phyloP scores from a whole-genome alignment of 352 stramenopile genomes.

The Phytopythium boreale region DNA sequence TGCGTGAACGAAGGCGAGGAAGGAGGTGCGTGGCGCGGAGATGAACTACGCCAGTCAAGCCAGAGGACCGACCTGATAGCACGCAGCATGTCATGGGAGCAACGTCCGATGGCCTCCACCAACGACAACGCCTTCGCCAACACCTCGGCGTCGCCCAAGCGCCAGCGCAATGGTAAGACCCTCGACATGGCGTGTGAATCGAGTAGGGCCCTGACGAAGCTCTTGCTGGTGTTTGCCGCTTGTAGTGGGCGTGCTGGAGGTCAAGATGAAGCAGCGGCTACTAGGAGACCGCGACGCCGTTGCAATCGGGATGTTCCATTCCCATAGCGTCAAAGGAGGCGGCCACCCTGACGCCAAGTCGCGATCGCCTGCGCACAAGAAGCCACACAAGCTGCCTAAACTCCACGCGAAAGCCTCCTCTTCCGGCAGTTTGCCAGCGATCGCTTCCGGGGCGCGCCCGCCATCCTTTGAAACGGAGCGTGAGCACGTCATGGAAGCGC shows the following conservation, averaged over 20 bases:
- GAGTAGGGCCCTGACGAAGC: not conserved
- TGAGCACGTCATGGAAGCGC: constrained; percentile 43
- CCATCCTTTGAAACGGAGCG: constrained; percentile 47
- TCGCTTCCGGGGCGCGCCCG: constrained; percentile 13
- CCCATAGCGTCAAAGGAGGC: not conserved
- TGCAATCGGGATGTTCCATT: constrained; percentile 39
- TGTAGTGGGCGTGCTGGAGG: constrained; percentile 53
- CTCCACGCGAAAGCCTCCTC: constrained; percentile 18
- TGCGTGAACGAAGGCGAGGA: not conserved
- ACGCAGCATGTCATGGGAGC: constrained; percentile 29
- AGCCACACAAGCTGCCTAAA: constrained; percentile 43
- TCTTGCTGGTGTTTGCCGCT: not conserved
- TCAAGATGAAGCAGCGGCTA: constrained; percentile 69
- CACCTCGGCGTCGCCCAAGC: constrained; percentile 20
- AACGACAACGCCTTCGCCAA: not conserved
- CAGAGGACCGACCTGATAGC: not conserved
- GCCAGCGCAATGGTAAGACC: constrained; percentile 50
- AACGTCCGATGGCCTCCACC: constrained; percentile 11
- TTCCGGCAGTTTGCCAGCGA: constrained; percentile 9
- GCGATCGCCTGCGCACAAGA: constrained; percentile 30
- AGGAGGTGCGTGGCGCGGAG: not conserved
- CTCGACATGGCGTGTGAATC: not conserved
- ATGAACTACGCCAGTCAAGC: not conserved
- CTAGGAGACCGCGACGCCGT: constrained; percentile 42
- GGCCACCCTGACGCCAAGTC: not conserved